Conservation (phyloP, 2,329 filamentous ascomycete genomes). For the Xylariaceae sp. region DNA sequence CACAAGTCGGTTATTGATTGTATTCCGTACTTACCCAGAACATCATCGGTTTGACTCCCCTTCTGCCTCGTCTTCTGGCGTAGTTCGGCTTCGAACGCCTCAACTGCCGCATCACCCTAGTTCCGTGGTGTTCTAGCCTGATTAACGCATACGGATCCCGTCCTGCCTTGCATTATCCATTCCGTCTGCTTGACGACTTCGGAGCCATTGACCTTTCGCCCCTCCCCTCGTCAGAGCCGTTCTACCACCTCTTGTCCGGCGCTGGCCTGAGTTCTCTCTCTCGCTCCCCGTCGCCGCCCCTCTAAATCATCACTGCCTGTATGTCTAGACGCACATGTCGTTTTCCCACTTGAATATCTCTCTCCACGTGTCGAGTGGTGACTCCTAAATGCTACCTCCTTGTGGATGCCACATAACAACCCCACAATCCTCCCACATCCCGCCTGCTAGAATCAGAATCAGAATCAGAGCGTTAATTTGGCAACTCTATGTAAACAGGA, state of each 20-base stretch:
- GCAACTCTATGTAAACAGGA: constrained; percentile 17
- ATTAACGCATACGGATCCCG: neutral
- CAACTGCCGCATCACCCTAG: neutral
- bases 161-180: constrained; percentile 1
- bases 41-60: neutral
- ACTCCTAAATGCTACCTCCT: constrained; percentile 10
- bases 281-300: constrained; percentile 7
- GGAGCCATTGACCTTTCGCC: neutral
- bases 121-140: neutral
- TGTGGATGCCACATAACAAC: constrained; percentile 5
- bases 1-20: neutral
- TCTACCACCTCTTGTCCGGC: neutral
- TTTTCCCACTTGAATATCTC: constrained; percentile 3
- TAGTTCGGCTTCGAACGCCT: neutral
- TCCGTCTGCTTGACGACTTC: constrained; percentile 1
- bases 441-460: constrained; percentile 8
- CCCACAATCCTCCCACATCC: constrained; percentile 11
- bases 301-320: constrained; percentile 14
- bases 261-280: constrained; percentile 1
- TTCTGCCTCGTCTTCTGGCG: neutral
- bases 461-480: constrained; percentile 22
- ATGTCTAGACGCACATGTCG: constrained; percentile 16
- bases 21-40: neutral
- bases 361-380: constrained; percentile 15
- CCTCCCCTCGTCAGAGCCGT: neutral